Evolutionary conservation across 2,329 filamentous ascomycete genomes (phyloP), one percentile per base, ranked within the genome.

Genomic region (Sarocladium strictum): DNA sequence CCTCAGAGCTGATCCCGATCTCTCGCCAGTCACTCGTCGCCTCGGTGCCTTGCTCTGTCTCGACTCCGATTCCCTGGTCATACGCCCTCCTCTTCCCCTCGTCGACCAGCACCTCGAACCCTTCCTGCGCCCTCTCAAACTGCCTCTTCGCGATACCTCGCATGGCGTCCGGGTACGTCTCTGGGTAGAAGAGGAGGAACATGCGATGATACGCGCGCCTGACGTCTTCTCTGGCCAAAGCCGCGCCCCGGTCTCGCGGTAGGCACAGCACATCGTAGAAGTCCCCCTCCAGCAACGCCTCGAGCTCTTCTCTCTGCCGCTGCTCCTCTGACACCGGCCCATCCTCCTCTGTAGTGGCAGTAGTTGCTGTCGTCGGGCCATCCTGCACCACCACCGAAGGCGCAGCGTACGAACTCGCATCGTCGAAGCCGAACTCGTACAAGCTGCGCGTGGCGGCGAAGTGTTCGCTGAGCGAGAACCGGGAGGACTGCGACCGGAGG

Each of bases 31-130:
- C 35, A 4, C 9, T n/a, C 29, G 3, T 17, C 19, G 52, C 59
- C 14, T 58, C 57, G 3, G 61, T 62, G 14, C 64, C 56, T 15
- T 61, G 59, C 14, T 29, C 53, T 3, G 55, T 56, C 23, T 59
- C 62, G 35, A 61, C 52, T 24, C 58, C 61, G 9, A 32, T 32
- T 12, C 29, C 29, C 12, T 67, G 61, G 56, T 78, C 74, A 54
- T 78, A 77, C 33, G 68, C 67, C 4, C 69, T 64, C 32, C 72
- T 68, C 21, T 70, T 68, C 15, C 64, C 63, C 14, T 74, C 73
- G 50, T 76, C 69, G 47, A 74, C 69, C n/a, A 79, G 66, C 1
- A 71, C 73, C 62, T 78, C 76, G 49, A 76, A 78, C 7, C 75
- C 76, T 12, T 64, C 62, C 54, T 77, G 71, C 2, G 73, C 67